Conservation (phyloP, 2,329 filamentous ascomycete species). For the Septoria linicola region DNA sequence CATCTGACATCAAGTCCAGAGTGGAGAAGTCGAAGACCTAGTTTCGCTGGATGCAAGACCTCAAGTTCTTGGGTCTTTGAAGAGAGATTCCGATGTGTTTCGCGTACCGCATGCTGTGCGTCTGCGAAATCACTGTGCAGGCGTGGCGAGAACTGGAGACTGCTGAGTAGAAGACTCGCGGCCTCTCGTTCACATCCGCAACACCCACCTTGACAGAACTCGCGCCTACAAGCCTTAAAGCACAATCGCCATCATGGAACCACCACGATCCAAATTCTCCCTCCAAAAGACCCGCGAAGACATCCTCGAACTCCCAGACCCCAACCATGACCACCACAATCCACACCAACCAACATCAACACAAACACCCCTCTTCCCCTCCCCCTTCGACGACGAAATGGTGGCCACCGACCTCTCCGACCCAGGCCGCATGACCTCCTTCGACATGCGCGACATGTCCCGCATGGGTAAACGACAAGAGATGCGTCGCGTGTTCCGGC, state of each 20-base stretch:
- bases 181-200: not conserved
- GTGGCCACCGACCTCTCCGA: constrained; percentile 18
- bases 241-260: no score
- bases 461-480: constrained; percentile 53
- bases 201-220: not conserved
- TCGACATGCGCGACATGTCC: constrained; percentile 46
- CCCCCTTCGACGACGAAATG: not conserved
- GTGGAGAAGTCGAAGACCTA: not conserved
- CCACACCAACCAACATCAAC: not conserved
- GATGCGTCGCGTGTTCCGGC: constrained; percentile 51
- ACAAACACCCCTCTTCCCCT: not conserved
- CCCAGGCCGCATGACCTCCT: constrained; percentile 20
- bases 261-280: constrained; percentile 12
- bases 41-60: constrained; percentile 1
- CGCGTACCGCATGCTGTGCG: not conserved
- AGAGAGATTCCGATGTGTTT: not conserved
- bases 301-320: no score
- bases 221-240: not conserved
- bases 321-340: no score
- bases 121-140: not conserved
- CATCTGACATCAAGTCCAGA: not conserved
- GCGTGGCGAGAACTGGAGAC: not conserved
- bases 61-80: not conserved
- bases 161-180: not conserved
- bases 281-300: not conserved